phyloP scores from a whole-genome alignment of 2,329 filamentous ascomycete genomes.

The Aspergillus neotritici region DNA sequence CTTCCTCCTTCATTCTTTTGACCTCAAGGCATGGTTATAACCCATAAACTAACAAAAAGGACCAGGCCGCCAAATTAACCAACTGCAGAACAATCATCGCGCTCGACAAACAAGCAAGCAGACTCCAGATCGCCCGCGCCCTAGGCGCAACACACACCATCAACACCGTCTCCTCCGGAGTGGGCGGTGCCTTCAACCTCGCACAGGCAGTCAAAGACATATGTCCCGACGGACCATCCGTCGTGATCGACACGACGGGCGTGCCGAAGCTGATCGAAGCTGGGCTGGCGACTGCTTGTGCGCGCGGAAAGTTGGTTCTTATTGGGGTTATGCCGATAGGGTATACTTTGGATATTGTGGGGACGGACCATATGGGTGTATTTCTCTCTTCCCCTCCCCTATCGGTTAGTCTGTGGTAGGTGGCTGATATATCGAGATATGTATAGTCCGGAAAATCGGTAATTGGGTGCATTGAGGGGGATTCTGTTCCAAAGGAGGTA shows the following conservation, averaged over 20 bases:
- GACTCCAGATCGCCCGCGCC: constrained; percentile 32
- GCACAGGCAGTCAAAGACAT: constrained; percentile 5
- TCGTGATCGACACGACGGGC: constrained; percentile 18
- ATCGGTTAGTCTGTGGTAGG: too few species aligned
- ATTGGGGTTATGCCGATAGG: constrained; percentile 45
- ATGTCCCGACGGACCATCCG: constrained; percentile 7
- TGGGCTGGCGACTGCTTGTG: constrained; percentile 21
- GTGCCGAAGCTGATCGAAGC: constrained; percentile 13
- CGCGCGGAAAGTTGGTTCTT: constrained; percentile 46
- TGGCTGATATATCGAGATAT: neutral
- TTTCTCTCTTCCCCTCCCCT: neutral
- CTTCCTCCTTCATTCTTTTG: too few species aligned
- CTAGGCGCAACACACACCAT: constrained; percentile 38
- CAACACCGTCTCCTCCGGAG: constrained; percentile 22
- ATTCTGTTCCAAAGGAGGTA: constrained; percentile 9
- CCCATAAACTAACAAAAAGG: neutral
- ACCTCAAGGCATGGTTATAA: too few species aligned
- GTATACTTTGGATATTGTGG: constrained; percentile 6
- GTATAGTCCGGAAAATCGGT: constrained; percentile 11
- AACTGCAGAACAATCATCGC: constrained; percentile 36
- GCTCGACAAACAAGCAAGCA: constrained; percentile 29
- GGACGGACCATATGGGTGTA: constrained; percentile 5
- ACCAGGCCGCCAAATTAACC: constrained; percentile 38
- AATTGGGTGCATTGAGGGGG: constrained; percentile 15
- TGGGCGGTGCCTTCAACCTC: constrained; percentile 1